Conservation (phyloP, 1,139 yeast genomes). For the Debaryomyces sp. region DNA sequence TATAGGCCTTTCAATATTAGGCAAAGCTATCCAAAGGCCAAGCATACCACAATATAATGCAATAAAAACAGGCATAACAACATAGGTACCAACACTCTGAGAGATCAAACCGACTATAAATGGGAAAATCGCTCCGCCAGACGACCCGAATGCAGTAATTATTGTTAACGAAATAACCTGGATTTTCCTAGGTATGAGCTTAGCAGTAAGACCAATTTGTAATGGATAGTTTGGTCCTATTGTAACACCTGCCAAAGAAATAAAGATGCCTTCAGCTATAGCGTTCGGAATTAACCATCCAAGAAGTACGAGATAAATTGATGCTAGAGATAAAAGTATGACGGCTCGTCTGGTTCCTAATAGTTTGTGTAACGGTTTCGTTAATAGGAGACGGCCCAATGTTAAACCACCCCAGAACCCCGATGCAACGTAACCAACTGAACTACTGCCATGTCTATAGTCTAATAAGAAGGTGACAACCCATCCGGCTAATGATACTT, state of each 20-base stretch:
- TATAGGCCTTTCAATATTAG: slow-evolving; percentile 33
- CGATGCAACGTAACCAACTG: slow-evolving; percentile 66
- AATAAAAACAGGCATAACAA: slow-evolving; percentile 56
- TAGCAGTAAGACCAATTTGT: slow-evolving; percentile 49
- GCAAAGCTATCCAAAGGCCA: slow-evolving; percentile 48
- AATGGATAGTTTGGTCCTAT: slow-evolving; percentile 62
- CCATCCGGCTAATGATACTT: slow-evolving; percentile 75
- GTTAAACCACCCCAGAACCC: slow-evolving; percentile 78
- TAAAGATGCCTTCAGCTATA: slow-evolving; percentile 47
- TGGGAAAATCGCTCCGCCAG: slow-evolving; percentile 64
- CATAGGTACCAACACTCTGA: slow-evolving; percentile 53
- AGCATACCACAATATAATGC: slow-evolving; percentile 41
- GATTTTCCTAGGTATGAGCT: slow-evolving; percentile 55
- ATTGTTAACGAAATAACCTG: slow-evolving; percentile 57
- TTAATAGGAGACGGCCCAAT: slow-evolving; percentile 55
- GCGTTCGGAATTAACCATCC: slow-evolving; percentile 50
- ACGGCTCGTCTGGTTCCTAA: slow-evolving; percentile 56
- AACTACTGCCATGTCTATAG: slow-evolving; percentile 50
- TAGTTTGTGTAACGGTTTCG: slow-evolving; percentile 40
- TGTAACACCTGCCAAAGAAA: slow-evolving; percentile 49
- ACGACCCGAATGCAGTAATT: slow-evolving; percentile 60
- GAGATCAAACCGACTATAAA: slow-evolving; percentile 57
- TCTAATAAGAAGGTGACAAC: slow-evolving; percentile 63
- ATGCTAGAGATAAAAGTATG: slow-evolving; percentile 30
- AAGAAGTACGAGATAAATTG: slow-evolving; percentile 42